Percentiles rank a stretch among this genome's conserved stretches.
Evolutionary conservation across 2,329 filamentous ascomycete genomes (phyloP).

Genomic region (Monilinia vaccinii-corymbosi): DNA sequence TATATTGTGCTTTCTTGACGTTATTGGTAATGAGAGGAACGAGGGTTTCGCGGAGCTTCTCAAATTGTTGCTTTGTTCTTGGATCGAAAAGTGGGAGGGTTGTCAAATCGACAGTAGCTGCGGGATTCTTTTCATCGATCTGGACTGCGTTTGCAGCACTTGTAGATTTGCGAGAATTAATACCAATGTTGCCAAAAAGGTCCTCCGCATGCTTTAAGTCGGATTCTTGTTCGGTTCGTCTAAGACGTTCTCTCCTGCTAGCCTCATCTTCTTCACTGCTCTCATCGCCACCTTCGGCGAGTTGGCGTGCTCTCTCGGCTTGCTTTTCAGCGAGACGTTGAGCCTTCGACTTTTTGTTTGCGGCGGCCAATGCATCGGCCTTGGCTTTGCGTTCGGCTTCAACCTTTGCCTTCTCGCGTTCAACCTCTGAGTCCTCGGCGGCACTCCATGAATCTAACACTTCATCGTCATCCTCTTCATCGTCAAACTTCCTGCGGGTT

Average conservation of each 20-base stretch:
- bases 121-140: slow-evolving; percentile 65
- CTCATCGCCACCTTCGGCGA: slow-evolving; percentile 46
- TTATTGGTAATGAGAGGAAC: slow-evolving; percentile 66
- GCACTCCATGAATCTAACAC: slow-evolving; percentile 94
- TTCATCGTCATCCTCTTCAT: slow-evolving; percentile 73
- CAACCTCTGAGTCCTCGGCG: slow-evolving; percentile 91
- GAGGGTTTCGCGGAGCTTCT: slow-evolving; percentile 67
- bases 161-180: slow-evolving; percentile 59
- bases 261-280: slow-evolving; percentile 62
- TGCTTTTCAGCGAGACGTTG: slow-evolving; percentile 78
- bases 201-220: slow-evolving; percentile 88
- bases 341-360: slow-evolving; percentile 81
- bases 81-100: slow-evolving; percentile 82
- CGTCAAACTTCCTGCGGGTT: slow-evolving; percentile 64
- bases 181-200: slow-evolving; percentile 68
- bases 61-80: slow-evolving; percentile 77
- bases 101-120: slow-evolving; percentile 71
- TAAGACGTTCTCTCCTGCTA: slow-evolving; percentile 64
- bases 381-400: slow-evolving; percentile 79
- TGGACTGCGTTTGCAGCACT: slow-evolving; percentile 56
- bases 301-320: slow-evolving; percentile 44
- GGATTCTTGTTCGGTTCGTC: slow-evolving; percentile 72
- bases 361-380: slow-evolving; percentile 77
- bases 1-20: slow-evolving; percentile 82
- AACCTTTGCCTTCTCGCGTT: slow-evolving; percentile 90